Evolutionary conservation across 306 rosid genomes (phyloP), one percentile per base, ranked within the genome.

Genomic region (Vicia sativa): DNA sequence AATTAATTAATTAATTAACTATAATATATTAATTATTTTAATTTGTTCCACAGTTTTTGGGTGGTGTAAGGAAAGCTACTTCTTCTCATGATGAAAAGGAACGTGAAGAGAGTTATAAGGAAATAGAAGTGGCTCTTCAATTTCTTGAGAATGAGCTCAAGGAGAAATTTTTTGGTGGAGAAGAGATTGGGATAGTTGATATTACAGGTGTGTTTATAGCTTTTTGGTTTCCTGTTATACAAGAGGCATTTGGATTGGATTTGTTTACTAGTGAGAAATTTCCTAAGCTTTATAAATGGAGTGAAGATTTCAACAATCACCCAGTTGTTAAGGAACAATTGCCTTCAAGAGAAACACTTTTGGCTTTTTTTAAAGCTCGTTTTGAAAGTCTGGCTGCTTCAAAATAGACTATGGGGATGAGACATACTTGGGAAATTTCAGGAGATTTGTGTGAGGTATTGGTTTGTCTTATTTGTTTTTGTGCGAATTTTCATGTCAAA

Each of bases 101-200:
- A 29, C 77, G 8, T 5, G 79, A 77, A 25, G 78, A 82, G 41
- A 77, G 67, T 10, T 52, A 62, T 6, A 81, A 76, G 68, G 89
- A 84, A 67, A 70, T 58, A 10, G 5, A 2, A 0, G 82, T 66
- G 55, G 53, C 44, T 58, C 60, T 77, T 21, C 41, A 68, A 19
- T 14, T 68, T 15, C 73, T 84, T 4, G 86, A 87, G 70, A 69
- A 80, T 2, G 86, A 87, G 65, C 77, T 87, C 18, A 76, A 68
- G 18, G 80, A 46, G 1, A 75, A 71, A 43, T 87, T 70, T 69
- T 87, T 87, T 62, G 92, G 86, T 13, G 92, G 87, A 43, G 79
- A 82, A 7, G 73, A 28, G 0, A 11, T 84, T 26, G 86, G 86
- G 9, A 7, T 77, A 8, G 84, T 82, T 10, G 87, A 87, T 48